These are phyloP conservation scores for Chlamydomonas applanata DNA, from an alignment of 139 green algal species.

Conservation along the genomic window DNA sequence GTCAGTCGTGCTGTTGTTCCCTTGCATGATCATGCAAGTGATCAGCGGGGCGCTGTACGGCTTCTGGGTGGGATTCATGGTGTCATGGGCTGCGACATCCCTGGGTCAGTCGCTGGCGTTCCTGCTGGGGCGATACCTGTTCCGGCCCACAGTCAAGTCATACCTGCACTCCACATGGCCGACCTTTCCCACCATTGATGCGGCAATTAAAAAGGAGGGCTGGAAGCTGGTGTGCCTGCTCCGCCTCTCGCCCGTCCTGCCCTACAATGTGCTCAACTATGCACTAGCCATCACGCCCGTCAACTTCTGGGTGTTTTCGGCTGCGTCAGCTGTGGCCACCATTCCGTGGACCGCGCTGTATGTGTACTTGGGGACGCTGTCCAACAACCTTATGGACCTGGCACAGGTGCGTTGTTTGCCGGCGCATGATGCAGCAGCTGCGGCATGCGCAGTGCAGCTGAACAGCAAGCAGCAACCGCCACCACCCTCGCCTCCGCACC, in stretches of 20 bases:
- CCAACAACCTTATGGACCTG: slow-evolving; percentile 29
- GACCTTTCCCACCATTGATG: slow-evolving; percentile 31
- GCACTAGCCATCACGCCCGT: slow-evolving; percentile 53
- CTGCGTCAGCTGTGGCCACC: slow-evolving; percentile 37
- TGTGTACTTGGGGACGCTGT: slow-evolving; percentile 69
- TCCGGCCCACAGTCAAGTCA: slow-evolving; percentile 37
- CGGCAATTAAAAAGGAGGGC: slow-evolving; percentile 45
- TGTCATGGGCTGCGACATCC: slow-evolving; percentile 44
- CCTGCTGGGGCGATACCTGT: slow-evolving; percentile 54
- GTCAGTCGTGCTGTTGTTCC: slow-evolving; percentile 49
- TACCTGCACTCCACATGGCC: slow-evolving; percentile 27
- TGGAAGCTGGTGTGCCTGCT: slow-evolving; percentile 66
- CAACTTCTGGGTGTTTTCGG: slow-evolving; percentile 45
- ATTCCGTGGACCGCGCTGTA: slow-evolving; percentile 63
- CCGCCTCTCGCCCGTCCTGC: slow-evolving; percentile 54
- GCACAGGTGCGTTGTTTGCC: slow-evolving; percentile 8
- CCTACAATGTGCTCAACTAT: slow-evolving; percentile 70
- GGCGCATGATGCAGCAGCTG: neutral
- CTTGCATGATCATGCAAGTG: slow-evolving; percentile 48
- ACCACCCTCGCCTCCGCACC: no score
- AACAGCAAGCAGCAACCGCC: no score
- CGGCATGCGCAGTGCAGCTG: slow-evolving; percentile 2
- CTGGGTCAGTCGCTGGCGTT: slow-evolving; percentile 55
- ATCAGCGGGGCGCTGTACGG: slow-evolving; percentile 50
- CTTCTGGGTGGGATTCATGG: slow-evolving; percentile 34